A percentile compares a stretch with the other conserved stretches of the same genome.
Evolutionary conservation across 225 moss, liverwort and hornwort species (phyloP).

Genomic region (Physcomitrellopsis africana): DNA sequence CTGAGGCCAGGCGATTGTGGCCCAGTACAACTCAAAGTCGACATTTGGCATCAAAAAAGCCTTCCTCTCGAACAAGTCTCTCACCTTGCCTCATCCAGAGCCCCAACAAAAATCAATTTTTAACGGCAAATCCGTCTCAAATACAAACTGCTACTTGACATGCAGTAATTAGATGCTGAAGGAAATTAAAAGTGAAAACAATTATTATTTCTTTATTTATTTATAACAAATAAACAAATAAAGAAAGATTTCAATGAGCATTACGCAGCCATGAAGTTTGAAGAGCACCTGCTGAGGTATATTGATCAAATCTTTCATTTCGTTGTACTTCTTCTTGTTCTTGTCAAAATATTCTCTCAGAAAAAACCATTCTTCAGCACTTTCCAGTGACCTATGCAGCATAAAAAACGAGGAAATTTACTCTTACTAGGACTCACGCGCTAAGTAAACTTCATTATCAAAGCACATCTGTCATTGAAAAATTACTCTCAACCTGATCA

Average conservation of each 20-base stretch:
- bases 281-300: slow-evolving; percentile 36
- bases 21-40: slow-evolving; percentile 53
- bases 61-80: slow-evolving; percentile 52
- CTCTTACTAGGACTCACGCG: too few relatives aligned
- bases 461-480: background rate
- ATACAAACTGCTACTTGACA: background rate
- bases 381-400: slow-evolving; percentile 30
- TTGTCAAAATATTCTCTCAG: slow-evolving; percentile 35
- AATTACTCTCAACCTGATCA: background rate
- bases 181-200: too few relatives aligned
- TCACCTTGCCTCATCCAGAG: slow-evolving; percentile 26
- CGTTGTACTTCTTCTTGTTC: slow-evolving; percentile 35
- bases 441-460: background rate
- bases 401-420: background rate
- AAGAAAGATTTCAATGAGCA: too few relatives aligned
- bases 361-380: slow-evolving; percentile 44
- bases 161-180: background rate
- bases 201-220: too few relatives aligned
- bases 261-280: background rate
- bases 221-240: too few relatives aligned
- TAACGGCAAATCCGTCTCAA: background rate
- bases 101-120: background rate
- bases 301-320: slow-evolving; percentile 44
- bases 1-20: slow-evolving; percentile 59
- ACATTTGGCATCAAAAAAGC: slow-evolving; percentile 38